These are phyloP conservation scores for Brassica napus DNA, from an alignment of 345 rosid species.

Conservation along the genomic window Da-Ae NC_063450.1:37021001-37021500, in stretches of 20 bases:
- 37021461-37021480: constrained; percentile 44
- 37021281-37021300: constrained; percentile 42
- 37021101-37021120: not conserved
- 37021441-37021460: constrained; percentile 63
- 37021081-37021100: not conserved
- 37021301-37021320: not conserved
- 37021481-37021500: not conserved
- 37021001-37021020: constrained; percentile 59
- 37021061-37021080: constrained; percentile 10
- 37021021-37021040: constrained; percentile 67
- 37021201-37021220: constrained; percentile 88
- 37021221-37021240: constrained; percentile 78
- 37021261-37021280: constrained; percentile 62
- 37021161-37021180: constrained; percentile 88
- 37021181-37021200: constrained; percentile 72
- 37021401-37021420: constrained; percentile 36
- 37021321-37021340: constrained; percentile 3
- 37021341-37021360: constrained; percentile 20
- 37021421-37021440: constrained; percentile 54
- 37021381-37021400: constrained; percentile 57
- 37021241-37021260: constrained; percentile 80
- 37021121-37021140: not conserved
- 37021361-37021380: constrained; percentile 12
- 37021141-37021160: constrained; percentile 66
- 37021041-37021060: constrained; percentile 63